phyloP scores from a whole-genome alignment of 169 alveolate genomes.

The Babesia ovis region DNA sequence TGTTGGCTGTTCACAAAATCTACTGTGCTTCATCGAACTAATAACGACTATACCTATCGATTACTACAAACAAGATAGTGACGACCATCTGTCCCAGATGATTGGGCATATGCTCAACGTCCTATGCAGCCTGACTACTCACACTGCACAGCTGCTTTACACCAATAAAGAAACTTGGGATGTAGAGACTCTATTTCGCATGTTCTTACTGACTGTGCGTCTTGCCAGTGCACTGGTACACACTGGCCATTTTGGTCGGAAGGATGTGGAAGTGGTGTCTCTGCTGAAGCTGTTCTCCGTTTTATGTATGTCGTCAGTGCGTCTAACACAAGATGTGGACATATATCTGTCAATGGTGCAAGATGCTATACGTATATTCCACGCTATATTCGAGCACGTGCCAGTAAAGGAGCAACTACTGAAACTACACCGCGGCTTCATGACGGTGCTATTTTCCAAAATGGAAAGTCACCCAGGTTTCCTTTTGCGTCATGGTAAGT shows the following conservation, averaged over 20 bases:
- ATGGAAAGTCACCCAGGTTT: constrained; percentile 3
- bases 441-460: constrained; percentile 14
- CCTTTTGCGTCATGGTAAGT: constrained; percentile 19
- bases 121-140: constrained; percentile 6
- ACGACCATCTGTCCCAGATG: constrained; percentile 1
- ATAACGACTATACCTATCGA: constrained; percentile 9
- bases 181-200: not conserved
- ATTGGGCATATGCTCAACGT: not conserved
- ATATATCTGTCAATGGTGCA: constrained; percentile 10
- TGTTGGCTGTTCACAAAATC: not conserved
- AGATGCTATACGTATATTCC: constrained; percentile 34
- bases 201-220: constrained; percentile 12
- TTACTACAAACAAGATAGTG: not conserved
- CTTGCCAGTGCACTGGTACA: constrained; percentile 14
- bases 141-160: constrained; percentile 3
- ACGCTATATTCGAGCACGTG: constrained; percentile 29
- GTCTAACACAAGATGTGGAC: constrained; percentile 9
- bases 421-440: constrained; percentile 21
- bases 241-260: constrained; percentile 28
- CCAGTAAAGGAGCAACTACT: constrained; percentile 40
- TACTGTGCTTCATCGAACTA: constrained; percentile 29
- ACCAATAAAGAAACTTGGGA: not conserved
- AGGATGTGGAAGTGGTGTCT: constrained; percentile 19
- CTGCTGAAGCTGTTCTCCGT: constrained; percentile 39
- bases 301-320: constrained; percentile 23